Percentiles rank a stretch among this genome's conserved stretches.
Conservation (phyloP, 345 rosid genomes). For the Lumnitzera racemosa region DNA sequence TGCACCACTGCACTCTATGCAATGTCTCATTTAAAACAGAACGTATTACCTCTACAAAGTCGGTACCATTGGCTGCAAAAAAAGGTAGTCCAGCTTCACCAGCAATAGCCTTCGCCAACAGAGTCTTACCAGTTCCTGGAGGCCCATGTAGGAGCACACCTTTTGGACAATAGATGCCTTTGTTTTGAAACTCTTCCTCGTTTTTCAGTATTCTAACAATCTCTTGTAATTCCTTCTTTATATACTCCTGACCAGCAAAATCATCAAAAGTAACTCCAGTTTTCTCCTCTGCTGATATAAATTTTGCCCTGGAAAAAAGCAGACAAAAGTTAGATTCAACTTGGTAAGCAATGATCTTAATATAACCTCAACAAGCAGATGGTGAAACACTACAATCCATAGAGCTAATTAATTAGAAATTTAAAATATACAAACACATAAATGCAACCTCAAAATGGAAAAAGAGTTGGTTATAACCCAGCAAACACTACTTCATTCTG, state of each 20-base stretch:
- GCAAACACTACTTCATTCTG: no score
- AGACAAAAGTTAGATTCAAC: constrained; percentile 3
- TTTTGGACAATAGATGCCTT: constrained; percentile 94
- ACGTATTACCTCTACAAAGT: constrained; percentile 78
- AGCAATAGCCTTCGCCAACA: constrained; percentile 96
- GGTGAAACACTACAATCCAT: no score
- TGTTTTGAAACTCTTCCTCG: constrained; percentile 85
- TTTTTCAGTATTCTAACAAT: constrained; percentile 82
- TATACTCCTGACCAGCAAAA: constrained; percentile 98
- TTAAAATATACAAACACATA: no score
- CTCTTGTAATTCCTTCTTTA: constrained; percentile 84
- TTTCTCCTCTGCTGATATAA: constrained; percentile 91
- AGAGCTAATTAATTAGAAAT: no score
- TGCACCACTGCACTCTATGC: neutral
- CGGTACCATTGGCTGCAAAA: constrained; percentile 95
- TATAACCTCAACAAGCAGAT: no score
- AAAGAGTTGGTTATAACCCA: no score
- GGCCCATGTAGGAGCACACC: constrained; percentile 98
- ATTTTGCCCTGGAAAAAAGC: constrained; percentile 57
- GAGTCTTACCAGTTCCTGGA: constrained; percentile 96
- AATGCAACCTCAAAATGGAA: no score
- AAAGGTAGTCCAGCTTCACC: constrained; percentile 99
- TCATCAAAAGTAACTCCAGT: constrained; percentile 94
- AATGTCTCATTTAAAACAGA: neutral
- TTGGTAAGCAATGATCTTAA: no score